Percentiles rank a stretch among this genome's conserved stretches.
phyloP scores from a whole-genome alignment of 257 asterid species.

The Solanum clarkiae region DNA sequence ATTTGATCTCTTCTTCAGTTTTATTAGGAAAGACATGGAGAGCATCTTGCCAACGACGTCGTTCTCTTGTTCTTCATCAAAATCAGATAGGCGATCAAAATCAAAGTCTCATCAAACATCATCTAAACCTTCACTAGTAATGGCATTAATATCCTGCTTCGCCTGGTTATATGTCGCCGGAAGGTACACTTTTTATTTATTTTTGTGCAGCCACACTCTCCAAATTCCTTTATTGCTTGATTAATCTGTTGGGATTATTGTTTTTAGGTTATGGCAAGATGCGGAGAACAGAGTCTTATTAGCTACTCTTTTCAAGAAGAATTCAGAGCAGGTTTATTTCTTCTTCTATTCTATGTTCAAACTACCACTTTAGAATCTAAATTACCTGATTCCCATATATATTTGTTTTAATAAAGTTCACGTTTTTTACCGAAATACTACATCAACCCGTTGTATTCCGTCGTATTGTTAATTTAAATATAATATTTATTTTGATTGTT shows the following conservation, averaged over 20 bases:
- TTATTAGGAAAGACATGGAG: constrained; percentile 26
- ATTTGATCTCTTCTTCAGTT: not conserved
- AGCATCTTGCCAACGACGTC: constrained; percentile 40
- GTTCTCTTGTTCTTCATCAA: constrained; percentile 5
- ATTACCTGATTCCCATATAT: not conserved
- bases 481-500: too few species aligned
- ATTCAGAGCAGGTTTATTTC: constrained; percentile 51
- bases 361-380: not conserved
- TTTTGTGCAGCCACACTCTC: not conserved
- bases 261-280: constrained; percentile 82
- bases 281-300: constrained; percentile 61
- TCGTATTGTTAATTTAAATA: too few species aligned
- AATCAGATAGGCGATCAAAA: constrained; percentile 73
- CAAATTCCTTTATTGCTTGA: not conserved
- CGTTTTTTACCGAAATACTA: not conserved
- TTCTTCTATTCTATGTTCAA: not conserved
- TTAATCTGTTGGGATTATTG: not conserved
- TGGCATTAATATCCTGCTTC: constrained; percentile 68
- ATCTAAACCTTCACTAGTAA: constrained; percentile 46
- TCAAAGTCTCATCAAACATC: constrained; percentile 49
- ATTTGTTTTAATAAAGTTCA: not conserved
- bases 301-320: constrained; percentile 35
- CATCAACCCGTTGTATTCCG: not conserved
- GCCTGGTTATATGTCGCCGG: constrained; percentile 95
- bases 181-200: constrained; percentile 19